Base-by-base conservation (phyloP, 768 basidiomycete species). In the Boletales sp. region DNA sequence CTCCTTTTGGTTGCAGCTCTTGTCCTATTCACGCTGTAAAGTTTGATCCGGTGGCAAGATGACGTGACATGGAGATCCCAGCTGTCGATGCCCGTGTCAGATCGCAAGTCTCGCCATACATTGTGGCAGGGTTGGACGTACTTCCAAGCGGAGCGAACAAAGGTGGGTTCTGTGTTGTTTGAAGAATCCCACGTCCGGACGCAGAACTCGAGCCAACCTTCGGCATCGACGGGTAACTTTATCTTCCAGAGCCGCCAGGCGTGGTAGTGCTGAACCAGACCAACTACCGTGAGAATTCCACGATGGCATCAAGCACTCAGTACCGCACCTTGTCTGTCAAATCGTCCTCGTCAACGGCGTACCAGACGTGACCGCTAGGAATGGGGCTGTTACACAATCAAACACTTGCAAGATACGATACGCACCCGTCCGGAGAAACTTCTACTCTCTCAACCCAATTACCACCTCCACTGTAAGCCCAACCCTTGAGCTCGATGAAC, bases 391-490 rank as follows among this genome's bases (percentile, higher is more conserved):
- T 17, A 18, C 29, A 2, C n/a, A 41, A 39, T 13, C 4, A 17
- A 31, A 7, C 12, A 9, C 4, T 12, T 32, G 24, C 9, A 24
- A 32, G 24, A 39, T 15, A 19, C 5, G 24, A 18, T 5, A 41
- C 38, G 5, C 15, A 41, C 53, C 55, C 53, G 8, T 55, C 53
- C 0, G 53, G 54, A 43, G 77, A 79, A 21, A 80, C 72, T 51
- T 80, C 79, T n/a, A 80, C 78, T 31, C 79, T 65, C 56, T 80
- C 75, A 14, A 80, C 75, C 76, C 78, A 81, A 43, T 78, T 77
- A 3, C 78, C 79, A 1, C 74, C 72, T 1, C 75, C 74, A 38
- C 71, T 72, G 51, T 76, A 76, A 2, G 70, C 71, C 74, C 73
- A 75, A 13, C 74, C 72, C 24, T 61, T 64, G 18, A 80, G 60